A percentile compares a stretch with the other conserved stretches of the same genome.
Evolutionary conservation across 192 early-diverging fungal genomes (phyloP).

Genomic region (Backusella morwellensis): DNA sequence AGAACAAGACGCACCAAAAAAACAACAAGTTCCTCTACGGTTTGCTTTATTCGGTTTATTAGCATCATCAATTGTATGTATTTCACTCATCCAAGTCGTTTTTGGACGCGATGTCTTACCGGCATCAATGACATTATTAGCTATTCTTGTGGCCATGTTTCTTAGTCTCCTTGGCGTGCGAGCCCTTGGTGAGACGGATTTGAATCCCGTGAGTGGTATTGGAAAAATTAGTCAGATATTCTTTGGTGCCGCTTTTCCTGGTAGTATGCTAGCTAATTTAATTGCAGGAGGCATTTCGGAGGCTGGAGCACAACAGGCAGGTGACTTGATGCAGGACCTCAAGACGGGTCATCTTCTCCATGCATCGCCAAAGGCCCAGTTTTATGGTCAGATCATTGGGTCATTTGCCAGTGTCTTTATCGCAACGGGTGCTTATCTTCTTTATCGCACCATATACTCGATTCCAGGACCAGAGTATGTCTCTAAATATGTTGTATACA

Average conservation of each 20-base stretch:
- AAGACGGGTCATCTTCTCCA: slow-evolving; percentile 85
- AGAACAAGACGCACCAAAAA: slow-evolving; percentile 44
- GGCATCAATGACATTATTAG: slow-evolving; percentile 62
- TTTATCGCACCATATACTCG: slow-evolving; percentile 69
- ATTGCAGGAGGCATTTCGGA: slow-evolving; percentile 79
- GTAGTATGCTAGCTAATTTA: slow-evolving; percentile 69
- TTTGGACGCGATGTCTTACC: slow-evolving; percentile 63
- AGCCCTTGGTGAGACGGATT: slow-evolving; percentile 79
- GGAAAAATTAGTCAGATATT: slow-evolving; percentile 84
- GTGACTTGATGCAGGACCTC: slow-evolving; percentile 65
- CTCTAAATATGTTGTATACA: background rate
- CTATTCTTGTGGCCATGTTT: slow-evolving; percentile 69
- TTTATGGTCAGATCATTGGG: slow-evolving; percentile 80
- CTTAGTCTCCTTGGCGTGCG: slow-evolving; percentile 79
- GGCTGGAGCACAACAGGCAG: slow-evolving; percentile 66
- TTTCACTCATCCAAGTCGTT: slow-evolving; percentile 57
- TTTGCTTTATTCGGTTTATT: slow-evolving; percentile 64
- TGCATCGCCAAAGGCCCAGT: slow-evolving; percentile 83
- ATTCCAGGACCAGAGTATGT: slow-evolving; percentile 57
- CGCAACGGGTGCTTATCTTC: slow-evolving; percentile 64
- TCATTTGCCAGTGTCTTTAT: slow-evolving; percentile 70
- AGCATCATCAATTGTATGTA: slow-evolving; percentile 58
- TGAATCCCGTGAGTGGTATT: slow-evolving; percentile 81
- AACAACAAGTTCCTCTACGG: slow-evolving; percentile 61
- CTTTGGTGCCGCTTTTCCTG: slow-evolving; percentile 75